Conservation (phyloP, 345 rosid species). For the Dimocarpus longan region DNA sequence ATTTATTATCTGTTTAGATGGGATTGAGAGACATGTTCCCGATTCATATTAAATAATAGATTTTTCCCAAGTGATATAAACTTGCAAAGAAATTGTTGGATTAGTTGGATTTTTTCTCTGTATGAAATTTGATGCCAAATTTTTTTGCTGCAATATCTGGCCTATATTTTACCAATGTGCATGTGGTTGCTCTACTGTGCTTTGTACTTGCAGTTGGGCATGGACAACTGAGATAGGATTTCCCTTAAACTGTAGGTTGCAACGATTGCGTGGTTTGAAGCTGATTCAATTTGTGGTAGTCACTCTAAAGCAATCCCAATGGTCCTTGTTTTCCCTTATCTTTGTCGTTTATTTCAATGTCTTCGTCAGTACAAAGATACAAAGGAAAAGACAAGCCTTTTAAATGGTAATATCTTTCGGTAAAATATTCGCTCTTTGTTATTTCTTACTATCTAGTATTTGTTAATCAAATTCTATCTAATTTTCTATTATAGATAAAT, state of each 20-base stretch:
- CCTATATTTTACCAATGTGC: neutral
- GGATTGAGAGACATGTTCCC: neutral
- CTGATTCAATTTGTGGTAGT: constrained; percentile 96
- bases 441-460: neutral
- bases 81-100: neutral
- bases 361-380: constrained; percentile 93
- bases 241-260: constrained; percentile 67
- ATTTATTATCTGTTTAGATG: neutral
- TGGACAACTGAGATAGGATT: constrained; percentile 21
- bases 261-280: constrained; percentile 99
- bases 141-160: neutral
- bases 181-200: neutral
- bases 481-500: neutral
- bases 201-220: neutral
- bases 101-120: neutral
- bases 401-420: constrained; percentile 60
- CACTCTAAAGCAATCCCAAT: constrained; percentile 89
- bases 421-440: neutral
- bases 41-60: neutral
- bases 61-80: neutral
- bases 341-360: constrained; percentile 88
- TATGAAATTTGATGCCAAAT: neutral
- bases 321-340: constrained; percentile 85
- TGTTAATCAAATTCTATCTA: neutral
- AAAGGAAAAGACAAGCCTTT: constrained; percentile 75